Base-by-base conservation (phyloP, 345 rosid genomes). In the Gossypium sturtianum region DNA sequence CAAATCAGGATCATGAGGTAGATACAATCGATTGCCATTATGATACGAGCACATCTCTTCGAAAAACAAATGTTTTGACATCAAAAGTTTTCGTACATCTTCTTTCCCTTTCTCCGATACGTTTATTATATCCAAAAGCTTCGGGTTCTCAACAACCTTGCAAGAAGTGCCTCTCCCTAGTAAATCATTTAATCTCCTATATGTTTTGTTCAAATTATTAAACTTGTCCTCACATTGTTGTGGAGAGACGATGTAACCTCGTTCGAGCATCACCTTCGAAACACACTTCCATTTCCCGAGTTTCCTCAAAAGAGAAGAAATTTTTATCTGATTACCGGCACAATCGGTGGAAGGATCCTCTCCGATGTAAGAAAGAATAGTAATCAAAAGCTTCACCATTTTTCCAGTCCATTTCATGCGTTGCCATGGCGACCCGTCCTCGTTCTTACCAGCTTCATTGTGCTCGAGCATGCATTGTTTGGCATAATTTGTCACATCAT, bases 221-320 rank as follows among this genome's bases (percentile, higher is more conserved):
- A 74, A 81, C 76, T 77, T 81, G 67, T 81, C 84, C 79, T 81
- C 82, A 16, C 84, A 82, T 69, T 82, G 84, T 68, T 82, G 80
- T 16, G 84, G 84, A 20, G 82, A 78, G 38, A 73, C 84, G 47
- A 47, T 11, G 58, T 61, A 68, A 48, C 82, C 84, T 75, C 75
- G 79, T 22, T 75, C 73, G 17, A 16, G 54, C 84, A 78, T 78
- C 9, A 58, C 73, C 58, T 61, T 73, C 9, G 84, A 82, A 34
- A 82, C 75, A 49, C 76, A 66, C 38, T 58, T 82, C 84, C 82
- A 82, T 65, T 75, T 82, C 44, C 84, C 84, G 3, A 72, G 70
- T 71, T 78, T 82, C 63, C 67, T 78, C 51, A 78, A n/a, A 29
- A 44, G 72, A 16, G 54, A 53, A 20, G 72, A 29, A 67, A 61